Evolutionary conservation across 2,329 filamentous ascomycete species (phyloP).

Genomic region (Stachybotrys elegans): DNA sequence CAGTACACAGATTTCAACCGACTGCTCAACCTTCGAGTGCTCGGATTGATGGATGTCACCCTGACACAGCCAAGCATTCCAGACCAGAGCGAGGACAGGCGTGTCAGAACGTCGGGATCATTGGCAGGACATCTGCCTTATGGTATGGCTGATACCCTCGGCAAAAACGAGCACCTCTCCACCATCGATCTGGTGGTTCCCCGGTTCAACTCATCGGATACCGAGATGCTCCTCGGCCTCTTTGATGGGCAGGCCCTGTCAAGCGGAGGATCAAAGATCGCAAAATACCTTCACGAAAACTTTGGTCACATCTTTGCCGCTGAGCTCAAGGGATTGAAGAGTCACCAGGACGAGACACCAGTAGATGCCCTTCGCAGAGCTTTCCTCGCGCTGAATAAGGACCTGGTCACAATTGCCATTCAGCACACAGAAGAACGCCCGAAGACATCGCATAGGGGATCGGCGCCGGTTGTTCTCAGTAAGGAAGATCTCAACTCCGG

Average conservation of each 20-base stretch:
- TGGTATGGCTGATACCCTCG: conserved; percentile 94
- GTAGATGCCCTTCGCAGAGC: conserved; percentile 79
- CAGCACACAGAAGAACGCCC: conserved; percentile 74
- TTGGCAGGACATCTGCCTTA: conserved; percentile 86
- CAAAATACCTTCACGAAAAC: conserved; percentile 94
- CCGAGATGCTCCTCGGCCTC: conserved; percentile 86
- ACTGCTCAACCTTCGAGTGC: conserved; percentile 74
- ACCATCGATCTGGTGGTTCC: conserved; percentile 95
- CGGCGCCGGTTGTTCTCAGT: conserved; percentile 70
- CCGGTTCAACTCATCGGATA: conserved; percentile 81
- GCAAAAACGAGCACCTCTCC: conserved; percentile 88
- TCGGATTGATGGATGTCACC: conserved; percentile 97
- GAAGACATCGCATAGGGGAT: conserved; percentile 62
- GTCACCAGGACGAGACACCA: conserved; percentile 65
- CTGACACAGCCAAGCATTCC: conserved; percentile 89
- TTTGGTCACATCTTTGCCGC: conserved; percentile 80
- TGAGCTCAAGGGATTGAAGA: conserved; percentile 72
- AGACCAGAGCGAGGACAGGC: conserved; percentile 89
- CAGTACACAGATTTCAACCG: conserved; percentile 82
- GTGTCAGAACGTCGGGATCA: conserved; percentile 95
- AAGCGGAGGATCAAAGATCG: conserved; percentile 87
- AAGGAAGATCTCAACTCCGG: conserved; percentile 88
- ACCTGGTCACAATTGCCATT: conserved; percentile 78
- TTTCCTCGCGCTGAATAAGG: conserved; percentile 89
- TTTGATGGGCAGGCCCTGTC: conserved; percentile 93